Percentiles rank a stretch among this genome's conserved stretches.
These are phyloP conservation scores for Yamadazyma mexicana DNA, from an alignment of 1,139 yeast species.

Conservation along the genomic window DNA sequence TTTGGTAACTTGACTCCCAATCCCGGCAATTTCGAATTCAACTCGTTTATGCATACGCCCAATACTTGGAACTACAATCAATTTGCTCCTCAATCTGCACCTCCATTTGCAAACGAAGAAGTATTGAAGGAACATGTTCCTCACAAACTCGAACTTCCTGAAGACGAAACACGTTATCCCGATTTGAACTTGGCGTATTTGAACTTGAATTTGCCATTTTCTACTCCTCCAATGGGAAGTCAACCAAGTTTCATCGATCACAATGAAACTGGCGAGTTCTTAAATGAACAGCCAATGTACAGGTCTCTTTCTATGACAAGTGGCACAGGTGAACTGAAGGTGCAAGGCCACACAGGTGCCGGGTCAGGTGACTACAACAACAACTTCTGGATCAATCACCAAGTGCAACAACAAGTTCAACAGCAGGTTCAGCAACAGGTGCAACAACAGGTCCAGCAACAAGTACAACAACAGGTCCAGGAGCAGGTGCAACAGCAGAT, in stretches of 20 bases:
- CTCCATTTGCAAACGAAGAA: conserved; percentile 27
- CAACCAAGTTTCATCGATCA: conserved; percentile 14
- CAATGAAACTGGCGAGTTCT: conserved; percentile 16
- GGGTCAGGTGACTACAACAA: conserved; percentile 1
- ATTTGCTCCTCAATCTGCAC: conserved; percentile 35
- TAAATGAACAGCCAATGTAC: background rate
- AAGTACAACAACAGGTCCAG: conserved; percentile 12
- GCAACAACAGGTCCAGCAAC: conserved; percentile 16
- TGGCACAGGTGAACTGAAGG: conserved; percentile 5
- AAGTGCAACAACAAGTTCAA: conserved; percentile 14
- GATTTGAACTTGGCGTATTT: conserved; percentile 1
- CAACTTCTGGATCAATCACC: conserved; percentile 17
- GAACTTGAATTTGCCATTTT: conserved; percentile 23
- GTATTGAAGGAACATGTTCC: conserved; percentile 15
- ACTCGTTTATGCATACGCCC: conserved; percentile 18
- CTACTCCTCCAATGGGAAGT: conserved; percentile 26
- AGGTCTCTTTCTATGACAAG: conserved; percentile 13
- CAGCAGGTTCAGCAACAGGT: conserved; percentile 16
- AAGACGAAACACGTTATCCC: conserved; percentile 14
- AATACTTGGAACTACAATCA: conserved; percentile 29
- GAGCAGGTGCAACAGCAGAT: conserved; percentile 9
- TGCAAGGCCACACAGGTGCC: conserved; percentile 1
- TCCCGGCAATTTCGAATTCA: conserved; percentile 20
- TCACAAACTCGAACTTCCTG: conserved; percentile 38
- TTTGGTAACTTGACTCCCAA: conserved; percentile 36